Evolutionary conservation across 768 basidiomycete species (phyloP).

Genomic region (Tephrocybe rancida): DNA sequence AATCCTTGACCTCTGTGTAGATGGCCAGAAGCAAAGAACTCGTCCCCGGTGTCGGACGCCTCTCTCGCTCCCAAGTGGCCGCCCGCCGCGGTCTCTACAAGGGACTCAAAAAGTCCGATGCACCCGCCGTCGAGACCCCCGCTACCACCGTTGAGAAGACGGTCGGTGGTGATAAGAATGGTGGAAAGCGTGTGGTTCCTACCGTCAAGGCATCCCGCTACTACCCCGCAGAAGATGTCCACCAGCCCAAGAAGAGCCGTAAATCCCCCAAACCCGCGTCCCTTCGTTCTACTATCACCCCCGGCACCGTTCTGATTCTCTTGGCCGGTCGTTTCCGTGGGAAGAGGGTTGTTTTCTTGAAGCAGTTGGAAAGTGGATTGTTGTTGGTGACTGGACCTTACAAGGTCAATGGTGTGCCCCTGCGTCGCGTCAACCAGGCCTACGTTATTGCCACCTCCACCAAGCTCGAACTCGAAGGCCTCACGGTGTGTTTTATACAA

Average conservation of each 20-base stretch:
- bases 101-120: slow-evolving; percentile 78
- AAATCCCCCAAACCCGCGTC: slow-evolving; percentile 79
- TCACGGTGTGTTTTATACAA: slow-evolving; percentile 65
- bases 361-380: slow-evolving; percentile 91
- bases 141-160: slow-evolving; percentile 75
- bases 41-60: slow-evolving; percentile 77
- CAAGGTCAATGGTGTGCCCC: slow-evolving; percentile 98
- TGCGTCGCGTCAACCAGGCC: slow-evolving; percentile 97
- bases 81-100: slow-evolving; percentile 85
- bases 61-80: slow-evolving; percentile 81
- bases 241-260: slow-evolving; percentile 88
- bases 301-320: slow-evolving; percentile 93
- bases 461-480: slow-evolving; percentile 76
- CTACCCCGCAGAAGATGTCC: slow-evolving; percentile 96
- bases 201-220: slow-evolving; percentile 84
- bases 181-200: slow-evolving; percentile 84
- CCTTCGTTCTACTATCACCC: slow-evolving; percentile 87
- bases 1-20: slow-evolving; percentile 25
- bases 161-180: slow-evolving; percentile 90
- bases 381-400: slow-evolving; percentile 96
- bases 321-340: slow-evolving; percentile 98
- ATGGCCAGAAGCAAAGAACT: slow-evolving; percentile 90
- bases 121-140: slow-evolving; percentile 59
- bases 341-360: slow-evolving; percentile 98
- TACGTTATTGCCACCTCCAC: slow-evolving; percentile 99